These are phyloP conservation scores for Ceratobasidium sp. DNA, from an alignment of 1,284 basidiomycete species.

Conservation along the genomic window DNA sequence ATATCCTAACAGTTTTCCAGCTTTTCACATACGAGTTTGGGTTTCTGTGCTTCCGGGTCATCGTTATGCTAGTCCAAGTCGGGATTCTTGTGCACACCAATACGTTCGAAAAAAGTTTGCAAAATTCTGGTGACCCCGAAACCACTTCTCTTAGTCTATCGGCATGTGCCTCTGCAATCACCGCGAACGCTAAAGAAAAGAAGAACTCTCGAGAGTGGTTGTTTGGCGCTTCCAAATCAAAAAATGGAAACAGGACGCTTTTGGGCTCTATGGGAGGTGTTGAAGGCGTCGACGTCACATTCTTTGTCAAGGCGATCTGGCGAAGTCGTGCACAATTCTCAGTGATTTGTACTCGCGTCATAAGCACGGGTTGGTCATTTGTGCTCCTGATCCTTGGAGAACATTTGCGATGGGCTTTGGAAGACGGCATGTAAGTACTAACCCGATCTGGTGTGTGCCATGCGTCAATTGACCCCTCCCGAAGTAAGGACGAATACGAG, in stretches of 20 bases:
- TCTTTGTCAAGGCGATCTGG: background rate
- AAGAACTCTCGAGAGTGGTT: background rate
- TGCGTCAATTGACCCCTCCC: background rate
- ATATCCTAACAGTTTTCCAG: background rate
- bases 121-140: background rate
- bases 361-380: background rate
- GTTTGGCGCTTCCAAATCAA: background rate
- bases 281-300: background rate
- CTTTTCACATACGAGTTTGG: constrained; percentile 1
- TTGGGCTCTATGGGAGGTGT: background rate
- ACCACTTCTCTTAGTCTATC: background rate
- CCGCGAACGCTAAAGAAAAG: background rate
- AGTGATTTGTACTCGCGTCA: background rate
- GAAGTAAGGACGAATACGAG: background rate
- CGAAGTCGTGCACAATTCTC: background rate
- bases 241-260: background rate
- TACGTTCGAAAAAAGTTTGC: background rate
- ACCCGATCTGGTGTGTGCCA: background rate
- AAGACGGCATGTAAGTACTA: background rate
- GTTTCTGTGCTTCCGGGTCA: constrained; percentile 3
- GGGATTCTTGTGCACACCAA: background rate
- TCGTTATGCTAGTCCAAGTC: background rate
- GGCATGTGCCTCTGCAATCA: background rate
- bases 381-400: background rate
- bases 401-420: constrained; percentile 1